A percentile compares a stretch with the other conserved stretches of the same genome.
Evolutionary conservation across 352 stramenopile species (phyloP).

Genomic region (Phytopythium delawarense): DNA sequence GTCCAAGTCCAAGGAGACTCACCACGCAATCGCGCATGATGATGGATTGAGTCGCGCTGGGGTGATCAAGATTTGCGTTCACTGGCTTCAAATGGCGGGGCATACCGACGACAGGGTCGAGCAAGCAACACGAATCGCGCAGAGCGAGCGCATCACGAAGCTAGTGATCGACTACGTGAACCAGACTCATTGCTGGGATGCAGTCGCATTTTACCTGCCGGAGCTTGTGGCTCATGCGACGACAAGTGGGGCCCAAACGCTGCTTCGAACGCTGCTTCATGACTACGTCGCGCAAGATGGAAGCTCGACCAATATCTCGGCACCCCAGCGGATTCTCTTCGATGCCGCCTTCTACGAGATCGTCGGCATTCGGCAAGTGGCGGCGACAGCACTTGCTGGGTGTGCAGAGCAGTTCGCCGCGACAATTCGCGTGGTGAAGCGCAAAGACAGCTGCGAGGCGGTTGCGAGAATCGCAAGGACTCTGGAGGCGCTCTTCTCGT

Average conservation of each 20-base stretch:
- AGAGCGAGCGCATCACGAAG: constrained; percentile 25
- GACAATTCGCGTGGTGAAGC: constrained; percentile 4
- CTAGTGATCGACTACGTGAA: constrained; percentile 61
- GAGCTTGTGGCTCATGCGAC: constrained; percentile 49
- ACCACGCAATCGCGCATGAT: neutral
- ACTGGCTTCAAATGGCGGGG: constrained; percentile 37
- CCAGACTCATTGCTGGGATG: constrained; percentile 61
- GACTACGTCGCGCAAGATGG: constrained; percentile 13
- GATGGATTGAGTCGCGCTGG: constrained; percentile 34
- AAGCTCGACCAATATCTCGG: neutral
- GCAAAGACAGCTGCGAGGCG: neutral
- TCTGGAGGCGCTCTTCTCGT: constrained; percentile 1
- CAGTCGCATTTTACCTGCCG: constrained; percentile 63
- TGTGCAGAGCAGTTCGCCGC: constrained; percentile 15
- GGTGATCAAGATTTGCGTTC: constrained; percentile 76
- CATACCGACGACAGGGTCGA: constrained; percentile 6
- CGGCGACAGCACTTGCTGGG: constrained; percentile 29
- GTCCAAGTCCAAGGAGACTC: constrained; percentile 9
- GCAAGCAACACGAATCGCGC: neutral
- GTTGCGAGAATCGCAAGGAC: constrained; percentile 7
- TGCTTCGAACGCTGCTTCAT: constrained; percentile 32
- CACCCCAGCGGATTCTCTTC: constrained; percentile 38
- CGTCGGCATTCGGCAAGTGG: constrained; percentile 31
- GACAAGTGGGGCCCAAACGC: constrained; percentile 13
- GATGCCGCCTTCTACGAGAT: constrained; percentile 87